Evolutionary conservation across 202 grass and related monocot genomes (phyloP), one percentile per base, ranked within the genome.

Genomic region (Zizania palustris): DNA sequence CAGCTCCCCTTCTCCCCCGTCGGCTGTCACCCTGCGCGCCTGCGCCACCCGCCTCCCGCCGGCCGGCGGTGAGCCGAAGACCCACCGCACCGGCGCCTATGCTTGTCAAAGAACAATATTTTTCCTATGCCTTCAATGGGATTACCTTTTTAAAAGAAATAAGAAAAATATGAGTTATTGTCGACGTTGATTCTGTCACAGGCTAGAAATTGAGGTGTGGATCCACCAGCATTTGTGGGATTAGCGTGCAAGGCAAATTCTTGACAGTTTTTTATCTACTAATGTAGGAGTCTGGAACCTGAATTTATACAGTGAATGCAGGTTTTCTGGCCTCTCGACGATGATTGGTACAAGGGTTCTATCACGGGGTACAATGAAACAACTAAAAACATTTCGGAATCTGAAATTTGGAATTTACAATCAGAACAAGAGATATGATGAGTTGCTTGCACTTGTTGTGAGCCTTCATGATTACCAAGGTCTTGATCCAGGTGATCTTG

Each of bases 311-410:
- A 22, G 57, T 39, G 45, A 20, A 21, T 81, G 69, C 74, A 99
- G 92, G 89, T 99, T 80, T 93, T 95, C 78, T 99, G 96, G 96
- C 85, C 89, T 0, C 81, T 99, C 48, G 96, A 99, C 67, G 87
- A 96, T 83, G 89, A 96, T 67, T 99, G 96, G 96, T 99, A 99
- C 70, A 92, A 92, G 85, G 96, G 92, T 71, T 87, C 87, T 21
- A 67, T 99, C 65, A 74, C 65, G 2, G 67, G 59, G 18, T 96
- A 96, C 82, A 92, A 79, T 63, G 69, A 83, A 63, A 53, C 64
- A 35, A 87, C 78, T 28, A 87, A 45, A 85, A 96, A 49, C 96
- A 99, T 75, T 76, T 40, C 58, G 88, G 33, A 88, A 92, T 80
- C 80, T 99, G 58, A 99, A 91, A 81, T 84, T 82, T 70, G 87